A percentile compares a stretch with the other conserved stretches of the same genome.
Evolutionary conservation across 1,139 yeast genomes (phyloP).

Genomic region (Protomyces macrosporus): DNA sequence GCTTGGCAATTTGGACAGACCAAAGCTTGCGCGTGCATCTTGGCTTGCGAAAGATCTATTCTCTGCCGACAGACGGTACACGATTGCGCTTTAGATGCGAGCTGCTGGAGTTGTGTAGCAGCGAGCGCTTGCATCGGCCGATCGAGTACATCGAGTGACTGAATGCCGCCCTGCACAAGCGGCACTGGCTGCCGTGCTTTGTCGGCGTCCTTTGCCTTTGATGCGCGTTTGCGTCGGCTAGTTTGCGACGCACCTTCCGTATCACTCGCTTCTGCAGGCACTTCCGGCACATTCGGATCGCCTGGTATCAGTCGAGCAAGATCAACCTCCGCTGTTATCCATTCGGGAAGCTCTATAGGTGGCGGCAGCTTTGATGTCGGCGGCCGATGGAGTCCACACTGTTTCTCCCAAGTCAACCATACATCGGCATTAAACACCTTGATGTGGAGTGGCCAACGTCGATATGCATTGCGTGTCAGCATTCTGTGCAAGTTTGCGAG

Average conservation of each 20-base stretch:
- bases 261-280: neutral
- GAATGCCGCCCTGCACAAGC: conserved; percentile 1
- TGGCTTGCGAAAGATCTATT: neutral
- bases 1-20: conserved; percentile 13
- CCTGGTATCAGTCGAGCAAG: neutral
- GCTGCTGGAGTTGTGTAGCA: neutral
- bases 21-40: neutral
- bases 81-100: neutral
- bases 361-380: neutral
- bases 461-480: conserved; percentile 22
- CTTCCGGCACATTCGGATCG: neutral
- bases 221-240: neutral
- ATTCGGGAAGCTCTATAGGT: conserved; percentile 3
- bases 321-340: conserved; percentile 21
- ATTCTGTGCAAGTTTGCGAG: conserved; percentile 10
- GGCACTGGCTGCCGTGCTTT: neutral
- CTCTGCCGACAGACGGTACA: neutral
- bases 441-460: conserved; percentile 23
- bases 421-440: conserved; percentile 20
- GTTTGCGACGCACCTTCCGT: neutral
- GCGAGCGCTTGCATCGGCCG: neutral
- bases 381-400: neutral
- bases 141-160: conserved; percentile 14
- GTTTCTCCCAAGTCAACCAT: conserved; percentile 17
- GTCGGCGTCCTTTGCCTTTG: neutral